phyloP scores from a whole-genome alignment of 306 rosid species.

The Abrus pulchellus region DNA sequence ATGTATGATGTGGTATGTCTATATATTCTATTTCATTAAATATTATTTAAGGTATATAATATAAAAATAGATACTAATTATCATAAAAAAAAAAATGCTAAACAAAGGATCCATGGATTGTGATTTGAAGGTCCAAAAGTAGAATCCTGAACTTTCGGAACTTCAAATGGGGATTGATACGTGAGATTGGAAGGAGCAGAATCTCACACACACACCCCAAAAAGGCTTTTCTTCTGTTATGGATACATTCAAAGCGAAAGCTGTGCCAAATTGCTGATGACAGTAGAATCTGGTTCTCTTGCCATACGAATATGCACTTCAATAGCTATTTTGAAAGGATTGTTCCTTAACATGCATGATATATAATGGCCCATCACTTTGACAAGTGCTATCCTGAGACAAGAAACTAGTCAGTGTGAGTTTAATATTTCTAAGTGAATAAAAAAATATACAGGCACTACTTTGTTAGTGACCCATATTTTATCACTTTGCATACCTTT shows the following conservation, averaged over 20 bases:
- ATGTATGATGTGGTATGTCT: too few relatives aligned
- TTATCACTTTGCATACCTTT: background rate
- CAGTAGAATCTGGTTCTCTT: background rate
- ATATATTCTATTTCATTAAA: too few relatives aligned
- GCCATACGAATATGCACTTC: background rate
- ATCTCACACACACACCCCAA: background rate
- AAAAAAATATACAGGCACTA: background rate
- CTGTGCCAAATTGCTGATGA: background rate
- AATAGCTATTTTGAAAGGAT: background rate
- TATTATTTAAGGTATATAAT: too few relatives aligned
- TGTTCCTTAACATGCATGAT: background rate
- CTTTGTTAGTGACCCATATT: background rate
- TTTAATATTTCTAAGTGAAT: background rate
- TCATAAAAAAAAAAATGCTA: too few relatives aligned
- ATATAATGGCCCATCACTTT: slow-evolving; percentile 19
- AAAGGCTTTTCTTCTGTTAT: background rate
- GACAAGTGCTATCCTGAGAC: background rate
- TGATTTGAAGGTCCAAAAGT: slow-evolving; percentile 2
- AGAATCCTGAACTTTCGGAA: slow-evolving; percentile 25
- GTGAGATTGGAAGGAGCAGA: slow-evolving; percentile 1
- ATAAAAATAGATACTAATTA: too few relatives aligned
- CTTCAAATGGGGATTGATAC: background rate
- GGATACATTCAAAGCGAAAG: background rate
- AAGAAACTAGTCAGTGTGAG: too few relatives aligned
- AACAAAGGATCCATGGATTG: background rate